phyloP scores from a whole-genome alignment of 352 stramenopile species.

The Pythium aristosporum region DNA sequence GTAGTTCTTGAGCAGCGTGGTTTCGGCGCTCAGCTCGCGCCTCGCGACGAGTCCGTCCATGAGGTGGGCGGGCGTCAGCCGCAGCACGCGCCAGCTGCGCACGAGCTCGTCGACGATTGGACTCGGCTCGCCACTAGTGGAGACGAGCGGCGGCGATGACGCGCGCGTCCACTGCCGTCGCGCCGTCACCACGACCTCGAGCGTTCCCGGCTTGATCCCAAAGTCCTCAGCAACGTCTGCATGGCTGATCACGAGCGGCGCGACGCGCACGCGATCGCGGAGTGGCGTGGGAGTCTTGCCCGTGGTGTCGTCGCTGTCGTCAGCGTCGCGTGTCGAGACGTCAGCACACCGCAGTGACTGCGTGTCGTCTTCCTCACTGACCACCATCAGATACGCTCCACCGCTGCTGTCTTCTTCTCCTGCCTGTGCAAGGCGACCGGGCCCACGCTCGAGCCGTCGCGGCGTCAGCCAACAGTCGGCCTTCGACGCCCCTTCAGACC shows the following conservation, averaged over 20 bases:
- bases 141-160: constrained; percentile 2
- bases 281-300: not conserved
- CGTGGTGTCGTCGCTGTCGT: not conserved
- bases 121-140: not conserved
- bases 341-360: not conserved
- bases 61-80: constrained; percentile 6
- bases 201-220: constrained; percentile 20
- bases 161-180: constrained; percentile 16
- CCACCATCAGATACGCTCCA: too few species aligned
- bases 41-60: constrained; percentile 19
- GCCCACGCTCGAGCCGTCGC: too few species aligned
- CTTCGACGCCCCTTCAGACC: too few species aligned
- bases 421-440: too few species aligned
- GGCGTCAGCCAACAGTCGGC: too few species aligned
- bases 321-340: not conserved
- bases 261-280: not conserved
- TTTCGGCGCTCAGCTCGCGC: constrained; percentile 27
- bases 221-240: constrained; percentile 10
- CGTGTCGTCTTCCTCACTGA: too few species aligned
- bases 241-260: not conserved
- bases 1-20: constrained; percentile 62
- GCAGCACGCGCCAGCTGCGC: constrained; percentile 21
- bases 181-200: constrained; percentile 10
- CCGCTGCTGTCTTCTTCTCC: too few species aligned
- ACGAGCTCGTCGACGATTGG: constrained; percentile 24